Percentiles rank a stretch among this genome's conserved stretches.
phyloP scores from a whole-genome alignment of 345 rosid species.

The Salix purpurea region DNA sequence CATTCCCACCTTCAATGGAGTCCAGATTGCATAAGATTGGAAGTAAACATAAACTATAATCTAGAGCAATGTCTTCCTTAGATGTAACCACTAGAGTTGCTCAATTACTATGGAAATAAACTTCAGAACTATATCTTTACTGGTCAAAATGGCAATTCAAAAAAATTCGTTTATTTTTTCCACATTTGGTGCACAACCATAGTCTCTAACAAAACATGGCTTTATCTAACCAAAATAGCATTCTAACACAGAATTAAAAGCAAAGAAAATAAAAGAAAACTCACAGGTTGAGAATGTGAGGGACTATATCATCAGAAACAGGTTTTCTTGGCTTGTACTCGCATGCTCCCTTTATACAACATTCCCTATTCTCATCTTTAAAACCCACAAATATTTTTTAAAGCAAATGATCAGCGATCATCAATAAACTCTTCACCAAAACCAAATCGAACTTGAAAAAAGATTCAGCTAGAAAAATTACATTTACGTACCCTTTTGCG shows the following conservation, averaged over 20 bases:
- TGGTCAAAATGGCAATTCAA: too few relatives aligned
- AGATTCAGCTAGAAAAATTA: background rate
- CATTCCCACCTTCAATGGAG: background rate
- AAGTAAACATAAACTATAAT: too few relatives aligned
- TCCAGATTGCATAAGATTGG: background rate
- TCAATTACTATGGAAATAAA: too few relatives aligned
- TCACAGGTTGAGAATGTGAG: slow-evolving; percentile 77
- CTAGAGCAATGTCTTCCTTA: too few relatives aligned
- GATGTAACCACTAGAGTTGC: too few relatives aligned
- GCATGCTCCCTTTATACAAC: slow-evolving; percentile 44
- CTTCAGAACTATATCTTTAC: too few relatives aligned
- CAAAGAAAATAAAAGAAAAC: slow-evolving; percentile 10
- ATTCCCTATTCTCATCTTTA: slow-evolving; percentile 34
- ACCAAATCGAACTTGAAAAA: background rate
- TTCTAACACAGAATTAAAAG: background rate
- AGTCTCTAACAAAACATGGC: background rate
- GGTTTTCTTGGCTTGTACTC: slow-evolving; percentile 26
- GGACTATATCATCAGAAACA: slow-evolving; percentile 52
- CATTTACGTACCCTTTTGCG: background rate
- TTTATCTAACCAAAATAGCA: background rate
- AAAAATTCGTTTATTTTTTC: too few relatives aligned
- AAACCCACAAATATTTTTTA: background rate
- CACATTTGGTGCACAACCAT: too few relatives aligned
- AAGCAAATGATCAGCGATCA: background rate
- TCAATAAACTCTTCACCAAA: too few relatives aligned